Evolutionary conservation across 2,329 filamentous ascomycete genomes (phyloP).

Genomic region (Epichloe gansuensis): DNA sequence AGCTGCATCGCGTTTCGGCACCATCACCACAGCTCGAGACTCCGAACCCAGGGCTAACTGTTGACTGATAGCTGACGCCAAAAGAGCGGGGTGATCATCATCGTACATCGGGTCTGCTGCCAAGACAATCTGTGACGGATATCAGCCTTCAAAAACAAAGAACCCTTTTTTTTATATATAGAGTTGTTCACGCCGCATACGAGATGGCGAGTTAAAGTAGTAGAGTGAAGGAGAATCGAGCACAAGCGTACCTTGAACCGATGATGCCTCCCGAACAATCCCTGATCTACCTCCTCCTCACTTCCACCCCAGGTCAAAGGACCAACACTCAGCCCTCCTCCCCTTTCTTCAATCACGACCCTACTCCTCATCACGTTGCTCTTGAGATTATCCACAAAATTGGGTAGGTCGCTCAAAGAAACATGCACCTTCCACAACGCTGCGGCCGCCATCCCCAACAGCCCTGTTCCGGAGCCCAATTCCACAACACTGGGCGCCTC

Average conservation of each 20-base stretch:
- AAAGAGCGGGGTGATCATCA: conserved; percentile 61
- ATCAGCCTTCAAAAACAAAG: neutral
- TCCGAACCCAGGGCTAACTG: conserved; percentile 47
- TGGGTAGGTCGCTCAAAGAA: conserved; percentile 67
- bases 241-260: conserved; percentile 35
- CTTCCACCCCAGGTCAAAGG: conserved; percentile 61
- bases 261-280: conserved; percentile 29
- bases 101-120: conserved; percentile 84
- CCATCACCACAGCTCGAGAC: conserved; percentile 63
- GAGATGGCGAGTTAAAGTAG: too few species aligned
- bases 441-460: conserved; percentile 80
- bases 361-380: conserved; percentile 58
- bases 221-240: neutral
- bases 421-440: conserved; percentile 54
- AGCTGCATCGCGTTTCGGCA: conserved; percentile 63
- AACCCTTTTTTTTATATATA: too few species aligned
- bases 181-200: too few species aligned
- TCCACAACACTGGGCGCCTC: conserved; percentile 45
- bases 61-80: conserved; percentile 55
- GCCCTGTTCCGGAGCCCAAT: conserved; percentile 77
- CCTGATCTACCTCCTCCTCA: conserved; percentile 29
- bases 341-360: conserved; percentile 36
- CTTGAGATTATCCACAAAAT: conserved; percentile 71
- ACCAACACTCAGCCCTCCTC: conserved; percentile 47
- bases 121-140: conserved; percentile 49